Conservation (phyloP, 257 asterid genomes). For the Lavandula angustifolia region DNA sequence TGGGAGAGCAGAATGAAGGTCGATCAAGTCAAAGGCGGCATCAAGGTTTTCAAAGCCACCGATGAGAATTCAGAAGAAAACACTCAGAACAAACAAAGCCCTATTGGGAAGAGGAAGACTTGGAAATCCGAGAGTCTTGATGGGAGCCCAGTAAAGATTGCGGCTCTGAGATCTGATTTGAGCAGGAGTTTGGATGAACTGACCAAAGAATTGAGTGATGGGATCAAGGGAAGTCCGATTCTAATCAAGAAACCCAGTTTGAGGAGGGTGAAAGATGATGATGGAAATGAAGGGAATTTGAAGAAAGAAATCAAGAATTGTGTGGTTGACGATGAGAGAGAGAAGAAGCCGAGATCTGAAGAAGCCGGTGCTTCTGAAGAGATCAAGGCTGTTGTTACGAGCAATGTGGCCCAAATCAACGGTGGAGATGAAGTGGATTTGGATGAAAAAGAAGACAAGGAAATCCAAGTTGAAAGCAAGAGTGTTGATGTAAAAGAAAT, state of each 20-base stretch:
- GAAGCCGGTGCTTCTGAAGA: slow-evolving; percentile 55
- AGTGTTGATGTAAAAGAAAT: slow-evolving; percentile 47
- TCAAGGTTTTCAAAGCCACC: slow-evolving; percentile 52
- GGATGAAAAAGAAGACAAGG: slow-evolving; percentile 32
- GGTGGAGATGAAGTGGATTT: slow-evolving; percentile 30
- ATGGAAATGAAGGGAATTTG: neutral
- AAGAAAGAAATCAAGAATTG: neutral
- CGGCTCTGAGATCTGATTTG: slow-evolving; percentile 59
- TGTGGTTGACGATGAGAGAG: slow-evolving; percentile 28
- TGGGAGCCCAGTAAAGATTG: slow-evolving; percentile 59
- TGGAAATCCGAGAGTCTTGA: slow-evolving; percentile 67
- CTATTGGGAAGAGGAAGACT: slow-evolving; percentile 60
- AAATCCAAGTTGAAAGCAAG: slow-evolving; percentile 40
- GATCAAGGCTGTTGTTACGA: slow-evolving; percentile 35
- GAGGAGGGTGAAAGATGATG: slow-evolving; percentile 36
- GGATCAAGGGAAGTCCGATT: slow-evolving; percentile 47
- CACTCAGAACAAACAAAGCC: slow-evolving; percentile 57
- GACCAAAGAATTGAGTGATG: slow-evolving; percentile 46
- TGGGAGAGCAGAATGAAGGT: slow-evolving; percentile 90
- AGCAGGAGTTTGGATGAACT: no score
- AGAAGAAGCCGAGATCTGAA: slow-evolving; percentile 47
- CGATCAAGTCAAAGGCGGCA: slow-evolving; percentile 69
- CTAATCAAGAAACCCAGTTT: slow-evolving; percentile 39
- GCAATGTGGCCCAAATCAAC: slow-evolving; percentile 39
- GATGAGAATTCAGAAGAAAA: slow-evolving; percentile 30